Base-by-base conservation (phyloP, 2,329 filamentous ascomycete species). In the Neospermospora avenae region DNA sequence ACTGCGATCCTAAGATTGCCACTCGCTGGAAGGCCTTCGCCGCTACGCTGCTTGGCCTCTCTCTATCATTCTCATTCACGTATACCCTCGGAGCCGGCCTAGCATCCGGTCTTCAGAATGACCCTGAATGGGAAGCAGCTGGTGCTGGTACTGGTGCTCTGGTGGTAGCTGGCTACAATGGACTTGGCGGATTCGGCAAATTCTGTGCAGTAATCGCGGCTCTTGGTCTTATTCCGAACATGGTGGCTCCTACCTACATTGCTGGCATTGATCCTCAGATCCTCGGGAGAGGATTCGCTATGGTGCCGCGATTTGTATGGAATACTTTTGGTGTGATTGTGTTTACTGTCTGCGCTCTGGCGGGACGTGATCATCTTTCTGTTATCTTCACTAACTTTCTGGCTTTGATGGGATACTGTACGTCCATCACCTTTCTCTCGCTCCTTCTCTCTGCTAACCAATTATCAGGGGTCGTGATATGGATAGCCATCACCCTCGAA, bases 321-420 rank as follows among this genome's bases (percentile, higher is more conserved):
- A 86, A 85, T 62, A 84, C 82, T 0, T 68, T 87, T 3, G 79
- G 83, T 2, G 80, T 84, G 0, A 72, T 89, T 41, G 81, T 89
- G 46, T 86, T 84, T 69, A 83, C 84, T 8, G 80, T 87, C 28
- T 87, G 85, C 66, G 86, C 85, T 0, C 77, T 88, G 16, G 86
- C 80, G 0, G 86, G 87, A 0, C 80, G 85, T 14, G 77, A 80
- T 24, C 74, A 85, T 65, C 77, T 90, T 1, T 81, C 84, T 0
- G 78, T 78, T 25, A 87, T 89, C 60, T 88, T 89, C 70, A 84
- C 83, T 11, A 89, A 89, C 69, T 88, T 89, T 70, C 77, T 89
- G 4, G 84, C 85, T 0, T 74, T 89, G 22, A 89, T 89, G 83
- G 87, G 86, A 1, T 89, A 89, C 72, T 89, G 85, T 65, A 57